A percentile compares a stretch with the other conserved stretches of the same genome.
These are phyloP conservation scores for Seiridium unicorne DNA, from an alignment of 2,329 filamentous ascomycete genomes.

Conservation along the genomic window DNA sequence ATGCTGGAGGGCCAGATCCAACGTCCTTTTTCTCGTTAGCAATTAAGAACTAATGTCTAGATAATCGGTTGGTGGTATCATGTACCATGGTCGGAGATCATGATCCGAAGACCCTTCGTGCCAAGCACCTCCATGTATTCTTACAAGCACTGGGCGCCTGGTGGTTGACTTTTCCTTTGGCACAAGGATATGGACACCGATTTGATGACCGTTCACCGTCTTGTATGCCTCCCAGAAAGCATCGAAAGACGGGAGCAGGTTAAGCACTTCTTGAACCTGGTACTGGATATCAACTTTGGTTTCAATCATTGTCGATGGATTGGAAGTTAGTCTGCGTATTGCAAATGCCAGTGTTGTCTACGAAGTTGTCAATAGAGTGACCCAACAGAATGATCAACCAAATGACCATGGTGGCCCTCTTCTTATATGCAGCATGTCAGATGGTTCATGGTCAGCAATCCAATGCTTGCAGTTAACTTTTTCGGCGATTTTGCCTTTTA, in stretches of 20 bases:
- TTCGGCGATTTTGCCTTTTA: too few relatives aligned
- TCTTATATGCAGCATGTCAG: too few relatives aligned
- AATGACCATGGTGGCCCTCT: too few relatives aligned
- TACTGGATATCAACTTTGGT: not conserved
- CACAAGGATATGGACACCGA: conserved; percentile 6
- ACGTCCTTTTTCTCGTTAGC: not conserved
- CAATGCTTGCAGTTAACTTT: too few relatives aligned
- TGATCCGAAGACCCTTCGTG: not conserved
- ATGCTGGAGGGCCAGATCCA: not conserved
- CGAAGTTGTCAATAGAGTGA: too few relatives aligned
- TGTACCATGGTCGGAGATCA: not conserved
- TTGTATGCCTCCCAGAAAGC: not conserved
- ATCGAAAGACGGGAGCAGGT: not conserved
- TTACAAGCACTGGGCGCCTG: conserved; percentile 2
- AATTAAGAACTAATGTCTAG: not conserved
- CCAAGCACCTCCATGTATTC: conserved; percentile 7
- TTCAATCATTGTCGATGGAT: not conserved
- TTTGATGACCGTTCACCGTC: conserved; percentile 3
- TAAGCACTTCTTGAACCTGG: not conserved
- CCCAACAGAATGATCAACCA: too few relatives aligned
- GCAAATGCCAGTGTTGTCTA: too few relatives aligned
- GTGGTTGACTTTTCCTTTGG: conserved; percentile 2
- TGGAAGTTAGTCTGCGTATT: not conserved
- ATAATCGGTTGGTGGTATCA: not conserved
- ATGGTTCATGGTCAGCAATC: too few relatives aligned